Evolutionary conservation across 176 grass and related monocot genomes (phyloP).

Genomic region (Aegilops longissima): DNA sequence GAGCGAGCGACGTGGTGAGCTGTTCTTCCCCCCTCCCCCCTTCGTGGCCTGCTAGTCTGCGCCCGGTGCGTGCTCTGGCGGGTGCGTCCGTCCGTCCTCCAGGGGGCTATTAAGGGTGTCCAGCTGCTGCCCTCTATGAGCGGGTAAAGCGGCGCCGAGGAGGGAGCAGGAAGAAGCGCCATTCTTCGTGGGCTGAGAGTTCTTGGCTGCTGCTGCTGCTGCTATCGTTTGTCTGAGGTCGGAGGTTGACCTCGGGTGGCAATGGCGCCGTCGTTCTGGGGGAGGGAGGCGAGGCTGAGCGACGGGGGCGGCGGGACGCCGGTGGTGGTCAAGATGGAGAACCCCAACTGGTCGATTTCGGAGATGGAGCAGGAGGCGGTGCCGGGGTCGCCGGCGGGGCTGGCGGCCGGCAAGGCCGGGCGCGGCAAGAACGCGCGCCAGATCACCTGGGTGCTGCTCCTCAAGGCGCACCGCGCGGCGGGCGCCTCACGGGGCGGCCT

Average conservation of each 20-base stretch:
- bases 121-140: not conserved
- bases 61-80: not conserved
- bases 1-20: constrained; percentile 50
- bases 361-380: constrained; percentile 38
- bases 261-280: constrained; percentile 41
- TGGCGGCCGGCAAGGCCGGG: constrained; percentile 36
- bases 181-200: not conserved
- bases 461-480: constrained; percentile 69
- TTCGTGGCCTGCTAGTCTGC: constrained; percentile 24
- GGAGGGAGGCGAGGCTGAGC: not conserved
- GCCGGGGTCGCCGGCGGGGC: constrained; percentile 17
- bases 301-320: constrained; percentile 44
- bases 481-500: constrained; percentile 50
- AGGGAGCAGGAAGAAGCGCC: not conserved
- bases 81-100: not conserved
- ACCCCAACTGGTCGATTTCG: constrained; percentile 77
- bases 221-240: not conserved
- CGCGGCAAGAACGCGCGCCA: constrained; percentile 76
- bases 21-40: constrained; percentile 27
- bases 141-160: constrained; percentile 20
- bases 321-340: constrained; percentile 85
- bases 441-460: constrained; percentile 85
- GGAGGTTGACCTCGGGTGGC: not conserved
- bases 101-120: constrained; percentile 15
- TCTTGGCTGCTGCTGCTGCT: not conserved